Base-by-base conservation (phyloP, 2,329 filamentous ascomycete genomes). In the Bipolaris sorokiniana region DNA sequence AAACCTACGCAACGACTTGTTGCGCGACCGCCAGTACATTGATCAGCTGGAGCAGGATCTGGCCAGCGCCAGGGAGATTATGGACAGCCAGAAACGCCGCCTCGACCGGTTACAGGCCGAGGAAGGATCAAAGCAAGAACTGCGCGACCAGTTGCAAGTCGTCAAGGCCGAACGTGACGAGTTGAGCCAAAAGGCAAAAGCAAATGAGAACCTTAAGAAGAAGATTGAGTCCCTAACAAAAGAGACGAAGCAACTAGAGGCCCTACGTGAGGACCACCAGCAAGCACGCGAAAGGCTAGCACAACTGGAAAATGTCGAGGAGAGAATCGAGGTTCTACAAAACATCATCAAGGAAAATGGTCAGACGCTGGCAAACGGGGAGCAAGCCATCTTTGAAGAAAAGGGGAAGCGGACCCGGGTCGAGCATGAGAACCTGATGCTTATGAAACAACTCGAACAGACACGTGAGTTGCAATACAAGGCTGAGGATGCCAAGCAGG, bases 201-300 rank as follows among this genome's bases (percentile, higher is more conserved):
- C 80, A 20, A 82, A 81, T 54, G 81, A 83, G 63, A 83, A 83
- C 55, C 76, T 83, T 20, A 81, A 80, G 66, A 83, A 82, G 75
- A 83, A 83, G 71, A 82, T 83, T 28, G 79, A 82, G 58, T 73
- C 78, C 3, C 66, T 83, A 40, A 79, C 81, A 40, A 80, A 82
- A 48, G 77, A 81, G 56, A 79, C 80, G 18, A 80, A 79, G 54
- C 72, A 71, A 10, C 73, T 79, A 23, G 76, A 77, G 18, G 68
- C 73, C 3, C 65, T 82, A 1, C 75, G 78, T 7, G 76, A 80
- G 61, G 80, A 82, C 54, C 71, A 82, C 28, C 78, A 80, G 56
- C 66, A 71, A 40, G 75, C 78, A 10, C 72, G 76, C 20, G 81
- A 82, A 46, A 72, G 78, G 41, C 59, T 82, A 5, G 72, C 78